Conservation (phyloP, 75 land plant species). For the Pinus taeda region DNA sequence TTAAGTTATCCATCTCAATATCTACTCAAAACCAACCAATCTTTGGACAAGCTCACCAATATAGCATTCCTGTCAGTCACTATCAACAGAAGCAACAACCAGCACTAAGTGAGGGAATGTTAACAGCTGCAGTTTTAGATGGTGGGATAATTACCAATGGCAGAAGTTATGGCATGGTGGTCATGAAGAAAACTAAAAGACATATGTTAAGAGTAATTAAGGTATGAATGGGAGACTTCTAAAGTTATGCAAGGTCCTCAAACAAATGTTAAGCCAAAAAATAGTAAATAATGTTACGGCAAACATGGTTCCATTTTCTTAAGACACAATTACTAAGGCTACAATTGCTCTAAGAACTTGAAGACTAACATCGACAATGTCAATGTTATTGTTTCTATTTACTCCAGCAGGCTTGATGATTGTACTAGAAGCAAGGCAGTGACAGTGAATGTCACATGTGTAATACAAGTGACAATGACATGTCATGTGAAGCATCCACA, state of each 20-base stretch:
- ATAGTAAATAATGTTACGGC: background rate
- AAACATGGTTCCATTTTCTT: background rate
- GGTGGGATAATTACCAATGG: no score
- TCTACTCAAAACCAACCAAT: slow-evolving; percentile 14
- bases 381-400: no score
- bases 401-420: no score
- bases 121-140: no score
- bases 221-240: background rate
- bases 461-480: no score
- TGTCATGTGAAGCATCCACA: no score
- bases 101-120: no score
- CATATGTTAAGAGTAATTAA: background rate
- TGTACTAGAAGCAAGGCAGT: no score
- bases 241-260: background rate
- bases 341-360: no score
- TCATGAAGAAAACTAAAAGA: background rate
- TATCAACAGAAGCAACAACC: background rate
- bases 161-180: no score
- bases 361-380: no score
- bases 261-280: slow-evolving; percentile 2
- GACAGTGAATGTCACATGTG: no score
- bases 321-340: background rate
- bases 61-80: background rate
- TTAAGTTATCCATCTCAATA: background rate
- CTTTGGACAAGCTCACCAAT: slow-evolving; percentile 11